These are phyloP conservation scores for Pseudozyma thailandica DNA, from an alignment of 1,284 basidiomycete genomes.

Conservation along the genomic window DNA sequence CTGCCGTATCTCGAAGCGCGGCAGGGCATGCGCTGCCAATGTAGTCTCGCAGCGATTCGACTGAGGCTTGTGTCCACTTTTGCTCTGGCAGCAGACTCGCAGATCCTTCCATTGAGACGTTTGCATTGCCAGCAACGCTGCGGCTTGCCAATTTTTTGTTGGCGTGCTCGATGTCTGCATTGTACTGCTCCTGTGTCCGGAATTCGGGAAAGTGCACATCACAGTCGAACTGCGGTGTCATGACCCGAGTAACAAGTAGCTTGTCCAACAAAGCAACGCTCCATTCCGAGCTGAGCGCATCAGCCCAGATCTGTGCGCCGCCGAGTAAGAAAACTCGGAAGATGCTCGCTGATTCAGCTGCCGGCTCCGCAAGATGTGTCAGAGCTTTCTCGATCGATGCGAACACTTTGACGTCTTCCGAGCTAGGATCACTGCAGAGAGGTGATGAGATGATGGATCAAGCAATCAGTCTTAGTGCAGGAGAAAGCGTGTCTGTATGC, in stretches of 20 bases:
- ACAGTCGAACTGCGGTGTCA: constrained; percentile 81
- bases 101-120: not conserved
- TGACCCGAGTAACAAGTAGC: constrained; percentile 82
- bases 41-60: constrained; percentile 17
- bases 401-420: constrained; percentile 28
- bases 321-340: constrained; percentile 82
- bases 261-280: constrained; percentile 33
- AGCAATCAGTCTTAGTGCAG: too few relatives aligned
- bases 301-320: constrained; percentile 84
- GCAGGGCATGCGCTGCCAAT: constrained; percentile 26
- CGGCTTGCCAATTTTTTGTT: not conserved
- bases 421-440: constrained; percentile 44
- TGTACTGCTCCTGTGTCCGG: constrained; percentile 58
- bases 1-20: constrained; percentile 7
- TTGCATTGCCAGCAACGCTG: not conserved
- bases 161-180: constrained; percentile 21
- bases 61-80: constrained; percentile 29
- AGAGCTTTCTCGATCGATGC: constrained; percentile 27
- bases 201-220: constrained; percentile 89
- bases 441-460: too few relatives aligned
- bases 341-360: constrained; percentile 6
- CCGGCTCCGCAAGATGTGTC: constrained; percentile 5
- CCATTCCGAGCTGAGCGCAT: constrained; percentile 65
- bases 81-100: constrained; percentile 10
- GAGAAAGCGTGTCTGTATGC: not conserved